Conservation (phyloP, 2,329 filamentous ascomycete genomes). For the Cladophialophora yegresii region DNA sequence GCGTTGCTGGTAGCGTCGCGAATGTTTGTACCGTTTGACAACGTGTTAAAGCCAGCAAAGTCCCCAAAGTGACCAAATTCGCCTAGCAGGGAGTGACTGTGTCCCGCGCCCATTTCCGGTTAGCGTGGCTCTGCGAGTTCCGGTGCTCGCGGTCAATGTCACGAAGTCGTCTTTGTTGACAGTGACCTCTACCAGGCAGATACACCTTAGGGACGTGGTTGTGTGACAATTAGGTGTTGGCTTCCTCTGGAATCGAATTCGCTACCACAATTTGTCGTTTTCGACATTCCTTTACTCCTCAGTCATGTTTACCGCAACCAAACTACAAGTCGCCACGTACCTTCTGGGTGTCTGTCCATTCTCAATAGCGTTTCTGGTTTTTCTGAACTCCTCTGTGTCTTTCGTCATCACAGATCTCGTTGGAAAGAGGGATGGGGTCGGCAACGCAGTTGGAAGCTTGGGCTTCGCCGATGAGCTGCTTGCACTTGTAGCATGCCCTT, state of each 20-base stretch:
- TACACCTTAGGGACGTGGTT: not conserved
- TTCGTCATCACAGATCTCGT: conserved; percentile 67
- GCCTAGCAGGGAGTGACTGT: not conserved
- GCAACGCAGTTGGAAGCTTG: conserved; percentile 61
- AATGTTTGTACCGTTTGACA: conserved; percentile 32
- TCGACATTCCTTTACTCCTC: not conserved
- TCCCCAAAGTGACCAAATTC: conserved; percentile 20
- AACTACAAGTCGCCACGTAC: conserved; percentile 60
- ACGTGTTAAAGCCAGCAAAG: conserved; percentile 26
- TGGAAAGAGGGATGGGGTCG: conserved; percentile 57
- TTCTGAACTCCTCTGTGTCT: conserved; percentile 64
- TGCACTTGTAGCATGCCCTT: conserved; percentile 51
- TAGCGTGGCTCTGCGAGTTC: not conserved
- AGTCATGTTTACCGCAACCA: conserved; percentile 58
- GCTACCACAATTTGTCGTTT: not conserved
- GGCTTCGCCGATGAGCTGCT: conserved; percentile 55
- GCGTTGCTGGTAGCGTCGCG: conserved; percentile 25
- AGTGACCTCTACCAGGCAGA: not conserved
- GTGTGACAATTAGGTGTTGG: not conserved
- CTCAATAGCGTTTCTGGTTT: conserved; percentile 66
- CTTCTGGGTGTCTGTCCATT: conserved; percentile 64
- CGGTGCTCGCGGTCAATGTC: not conserved
- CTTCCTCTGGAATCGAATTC: not conserved
- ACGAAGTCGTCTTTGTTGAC: not conserved
- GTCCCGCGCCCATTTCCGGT: not conserved